phyloP scores from a whole-genome alignment of 106 monocot species.

The Xerophyta viscosa region DNA sequence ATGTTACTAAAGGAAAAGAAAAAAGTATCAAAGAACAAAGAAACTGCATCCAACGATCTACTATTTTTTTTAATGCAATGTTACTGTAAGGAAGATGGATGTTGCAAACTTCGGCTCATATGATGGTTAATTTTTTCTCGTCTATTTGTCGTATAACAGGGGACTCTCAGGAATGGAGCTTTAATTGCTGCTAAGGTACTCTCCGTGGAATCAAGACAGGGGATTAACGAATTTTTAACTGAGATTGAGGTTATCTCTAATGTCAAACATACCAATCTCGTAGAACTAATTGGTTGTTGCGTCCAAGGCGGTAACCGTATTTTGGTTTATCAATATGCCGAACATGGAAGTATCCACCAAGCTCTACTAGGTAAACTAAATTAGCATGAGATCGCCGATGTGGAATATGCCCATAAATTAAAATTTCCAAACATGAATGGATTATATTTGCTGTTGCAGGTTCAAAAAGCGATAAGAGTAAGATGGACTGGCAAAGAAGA shows the following conservation, averaged over 20 bases:
- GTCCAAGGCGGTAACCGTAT: slow-evolving; percentile 42
- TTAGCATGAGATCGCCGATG: neutral
- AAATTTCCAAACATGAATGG: neutral
- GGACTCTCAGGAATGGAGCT: slow-evolving; percentile 41
- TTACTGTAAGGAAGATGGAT: too few relatives aligned
- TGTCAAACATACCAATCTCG: slow-evolving; percentile 49
- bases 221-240: slow-evolving; percentile 37
- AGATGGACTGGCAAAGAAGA: slow-evolving; percentile 41
- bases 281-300: slow-evolving; percentile 46
- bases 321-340: slow-evolving; percentile 50
- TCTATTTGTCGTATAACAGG: slow-evolving; percentile 24
- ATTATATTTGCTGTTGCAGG: slow-evolving; percentile 24
- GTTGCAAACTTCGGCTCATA: too few relatives aligned
- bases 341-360: slow-evolving; percentile 55
- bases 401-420: neutral
- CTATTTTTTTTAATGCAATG: too few relatives aligned
- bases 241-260: slow-evolving; percentile 41
- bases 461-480: slow-evolving; percentile 7
- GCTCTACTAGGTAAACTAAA: slow-evolving; percentile 44
- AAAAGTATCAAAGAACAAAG: too few relatives aligned
- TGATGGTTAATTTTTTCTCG: too few relatives aligned
- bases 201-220: slow-evolving; percentile 56
- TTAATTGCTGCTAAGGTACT: slow-evolving; percentile 52
- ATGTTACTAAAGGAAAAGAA: neutral
- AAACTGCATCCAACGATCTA: too few relatives aligned